Percentiles rank a stretch among this genome's conserved stretches.
Conservation (phyloP, 306 rosid species). For the Cucumis melo region DNA sequence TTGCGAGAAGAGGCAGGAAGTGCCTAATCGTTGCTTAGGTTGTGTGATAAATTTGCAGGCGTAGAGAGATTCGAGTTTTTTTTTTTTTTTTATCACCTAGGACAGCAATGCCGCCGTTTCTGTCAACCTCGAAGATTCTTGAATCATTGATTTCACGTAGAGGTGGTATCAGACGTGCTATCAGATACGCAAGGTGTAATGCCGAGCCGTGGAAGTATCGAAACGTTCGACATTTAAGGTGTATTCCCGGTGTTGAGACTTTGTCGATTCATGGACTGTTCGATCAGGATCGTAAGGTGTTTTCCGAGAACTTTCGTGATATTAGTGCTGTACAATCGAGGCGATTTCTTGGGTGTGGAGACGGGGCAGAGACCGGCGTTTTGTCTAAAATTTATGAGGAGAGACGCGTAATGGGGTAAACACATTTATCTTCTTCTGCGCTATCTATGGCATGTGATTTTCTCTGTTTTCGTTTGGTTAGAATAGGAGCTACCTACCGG, state of each 20-base stretch:
- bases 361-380: slow-evolving; percentile 64
- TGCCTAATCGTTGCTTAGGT: not conserved
- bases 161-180: slow-evolving; percentile 21
- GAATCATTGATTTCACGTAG: slow-evolving; percentile 32
- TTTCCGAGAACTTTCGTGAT: slow-evolving; percentile 6
- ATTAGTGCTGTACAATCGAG: slow-evolving; percentile 27
- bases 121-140: slow-evolving; percentile 43
- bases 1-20: not conserved
- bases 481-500: not conserved
- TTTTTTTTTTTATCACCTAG: not conserved
- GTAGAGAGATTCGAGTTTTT: slow-evolving; percentile 1
- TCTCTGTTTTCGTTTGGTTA: not conserved
- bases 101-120: slow-evolving; percentile 52
- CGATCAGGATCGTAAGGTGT: not conserved
- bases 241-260: slow-evolving; percentile 18
- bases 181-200: slow-evolving; percentile 16
- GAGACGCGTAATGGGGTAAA: slow-evolving; percentile 72
- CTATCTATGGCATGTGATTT: not conserved
- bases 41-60: not conserved
- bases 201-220: slow-evolving; percentile 9
- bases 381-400: slow-evolving; percentile 76
- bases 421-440: not conserved
- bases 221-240: slow-evolving; percentile 23
- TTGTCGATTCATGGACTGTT: slow-evolving; percentile 17
- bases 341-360: slow-evolving; percentile 75